phyloP scores from a whole-genome alignment of 805 yeast genomes.

The Barnettozyma vustinii region DNA sequence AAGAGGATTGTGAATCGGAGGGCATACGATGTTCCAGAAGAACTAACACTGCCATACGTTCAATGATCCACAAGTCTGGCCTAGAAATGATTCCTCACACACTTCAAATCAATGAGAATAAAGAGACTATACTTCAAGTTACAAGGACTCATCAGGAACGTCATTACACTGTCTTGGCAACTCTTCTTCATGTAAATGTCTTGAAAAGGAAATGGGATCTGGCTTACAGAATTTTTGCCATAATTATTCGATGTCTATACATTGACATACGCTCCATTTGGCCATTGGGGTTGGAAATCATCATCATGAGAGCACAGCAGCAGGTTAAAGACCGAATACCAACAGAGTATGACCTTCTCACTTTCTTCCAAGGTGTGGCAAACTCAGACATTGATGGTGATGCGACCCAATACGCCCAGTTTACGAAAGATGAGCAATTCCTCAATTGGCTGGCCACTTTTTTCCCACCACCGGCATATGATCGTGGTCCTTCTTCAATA shows the following conservation, averaged over 20 bases:
- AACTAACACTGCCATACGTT: neutral
- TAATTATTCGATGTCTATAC: conserved; percentile 41
- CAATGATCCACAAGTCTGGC: neutral
- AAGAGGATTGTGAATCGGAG: neutral
- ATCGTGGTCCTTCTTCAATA: neutral
- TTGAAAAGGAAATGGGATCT: conserved; percentile 45
- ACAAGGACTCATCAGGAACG: conserved; percentile 6
- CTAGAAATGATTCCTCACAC: neutral
- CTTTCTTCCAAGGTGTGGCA: conserved; percentile 1
- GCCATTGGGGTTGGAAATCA: conserved; percentile 58
- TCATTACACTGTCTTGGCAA: conserved; percentile 9
- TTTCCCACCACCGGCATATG: conserved; percentile 2
- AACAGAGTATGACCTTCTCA: conserved; percentile 11
- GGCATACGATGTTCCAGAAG: neutral
- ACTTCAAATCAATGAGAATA: neutral
- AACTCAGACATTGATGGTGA: neutral
- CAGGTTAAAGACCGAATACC: conserved; percentile 6
- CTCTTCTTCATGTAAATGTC: conserved; percentile 41
- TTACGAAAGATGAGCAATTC: conserved; percentile 22
- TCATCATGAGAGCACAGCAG: conserved; percentile 25
- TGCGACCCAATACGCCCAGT: neutral
- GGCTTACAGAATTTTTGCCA: conserved; percentile 48
- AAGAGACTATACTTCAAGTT: neutral
- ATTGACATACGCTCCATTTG: conserved; percentile 55
- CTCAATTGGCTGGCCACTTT: conserved; percentile 18